Base-by-base conservation (phyloP, 1,139 yeast genomes). In the Trichomonascaceae sp. region DNA sequence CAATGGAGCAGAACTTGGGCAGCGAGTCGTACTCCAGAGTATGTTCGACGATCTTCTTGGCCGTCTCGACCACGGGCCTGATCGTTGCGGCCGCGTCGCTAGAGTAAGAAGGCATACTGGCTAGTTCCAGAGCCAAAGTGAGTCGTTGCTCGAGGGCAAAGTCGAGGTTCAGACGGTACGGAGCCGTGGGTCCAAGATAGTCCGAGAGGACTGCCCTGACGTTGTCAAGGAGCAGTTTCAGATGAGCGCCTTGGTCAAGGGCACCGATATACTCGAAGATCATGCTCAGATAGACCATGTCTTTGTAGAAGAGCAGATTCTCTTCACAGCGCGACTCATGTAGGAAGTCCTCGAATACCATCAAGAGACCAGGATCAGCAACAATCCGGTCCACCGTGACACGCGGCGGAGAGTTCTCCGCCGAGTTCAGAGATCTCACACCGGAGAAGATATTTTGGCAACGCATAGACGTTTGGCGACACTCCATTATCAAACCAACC, bases 331-430 rank as follows among this genome's bases (percentile, higher is more conserved):
- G 68, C 36, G 74, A 79, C 13, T 64, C 65, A 31, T 67, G 71
- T 35, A 85, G 57, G 50, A 80, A 84, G 16, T 62, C 61, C 37
- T 72, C 65, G 54, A 87, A 84, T 9, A 84, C 58, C 42, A 73
- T 69, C 33, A 77, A 64, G 58, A 78, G 58, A 0, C 93, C 97
- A 0, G 96, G 94, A 49, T 87, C 96, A 3, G 57, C 57, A 13
- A 85, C 51, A 3, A 80, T 65, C 8, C 63, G 61, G 27, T 61
- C 56, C 26, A 82, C 55, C 1, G 61, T 43, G 23, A 20, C 11
- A 20, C 23, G 11, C 23, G 23, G 23, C 6, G 23, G 23, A n/a
- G 34, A 16, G n/a, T n/a, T n/a, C n/a, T n/a, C n/a, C n/a, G n/a
- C 23, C 31, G 16, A 11, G 4, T 27, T 4, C 8, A 20, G 23